These are phyloP conservation scores for Peniophora sp. DNA, from an alignment of 1,284 basidiomycete species.

Conservation along the genomic window DNA sequence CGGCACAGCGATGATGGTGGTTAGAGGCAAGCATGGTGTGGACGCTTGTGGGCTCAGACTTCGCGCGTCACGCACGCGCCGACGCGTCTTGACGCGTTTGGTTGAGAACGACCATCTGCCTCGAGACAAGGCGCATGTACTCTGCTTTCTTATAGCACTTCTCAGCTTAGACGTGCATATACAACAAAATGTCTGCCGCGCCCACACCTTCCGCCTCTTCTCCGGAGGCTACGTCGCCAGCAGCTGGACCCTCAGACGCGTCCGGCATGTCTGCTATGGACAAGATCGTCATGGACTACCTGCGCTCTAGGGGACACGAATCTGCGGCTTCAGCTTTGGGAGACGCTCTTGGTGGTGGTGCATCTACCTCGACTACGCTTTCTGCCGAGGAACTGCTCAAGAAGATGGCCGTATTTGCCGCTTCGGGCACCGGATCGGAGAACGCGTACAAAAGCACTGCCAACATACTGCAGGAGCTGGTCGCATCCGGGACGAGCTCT, in stretches of 20 bases:
- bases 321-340: slow-evolving; percentile 70
- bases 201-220: slow-evolving; percentile 31
- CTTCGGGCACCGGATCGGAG: slow-evolving; percentile 54
- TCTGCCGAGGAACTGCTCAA: slow-evolving; percentile 61
- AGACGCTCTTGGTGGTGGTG: slow-evolving; percentile 53
- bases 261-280: slow-evolving; percentile 33
- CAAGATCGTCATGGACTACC: slow-evolving; percentile 75
- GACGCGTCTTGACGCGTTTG: not conserved
- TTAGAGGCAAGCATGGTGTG: no score
- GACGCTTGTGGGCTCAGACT: no score
- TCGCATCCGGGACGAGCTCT: slow-evolving; percentile 52
- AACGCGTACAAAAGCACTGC: slow-evolving; percentile 59
- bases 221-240: slow-evolving; percentile 20
- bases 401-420: slow-evolving; percentile 55
- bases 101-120: not conserved
- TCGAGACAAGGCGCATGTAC: no score
- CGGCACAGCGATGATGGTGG: no score
- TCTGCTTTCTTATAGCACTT: not conserved
- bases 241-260: slow-evolving; percentile 17
- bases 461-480: slow-evolving; percentile 59
- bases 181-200: slow-evolving; percentile 30
- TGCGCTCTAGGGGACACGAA: slow-evolving; percentile 75
- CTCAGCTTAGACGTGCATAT: not conserved
- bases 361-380: slow-evolving; percentile 43
- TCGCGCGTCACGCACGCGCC: no score